These are phyloP conservation scores for Leccinum boreale DNA, from an alignment of 768 basidiomycete genomes.

Conservation along the genomic window DNA sequence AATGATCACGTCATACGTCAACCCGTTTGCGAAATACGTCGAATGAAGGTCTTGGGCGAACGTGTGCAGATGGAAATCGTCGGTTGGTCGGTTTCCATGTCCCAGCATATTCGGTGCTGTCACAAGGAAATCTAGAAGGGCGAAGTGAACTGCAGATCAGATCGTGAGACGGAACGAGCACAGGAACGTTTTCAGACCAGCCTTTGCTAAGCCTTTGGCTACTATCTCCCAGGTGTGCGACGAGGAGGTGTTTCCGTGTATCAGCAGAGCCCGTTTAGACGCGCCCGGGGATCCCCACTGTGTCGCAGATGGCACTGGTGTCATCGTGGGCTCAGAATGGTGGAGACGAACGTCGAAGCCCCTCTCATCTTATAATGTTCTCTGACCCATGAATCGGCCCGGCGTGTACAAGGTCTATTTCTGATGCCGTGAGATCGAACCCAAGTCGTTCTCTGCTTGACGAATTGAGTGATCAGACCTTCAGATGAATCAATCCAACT, in stretches of 20 bases:
- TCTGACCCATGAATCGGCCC: background rate
- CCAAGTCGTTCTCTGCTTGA: no score
- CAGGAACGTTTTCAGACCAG: background rate
- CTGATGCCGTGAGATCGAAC: background rate
- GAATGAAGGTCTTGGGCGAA: conserved; percentile 13
- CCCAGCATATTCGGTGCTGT: conserved; percentile 17
- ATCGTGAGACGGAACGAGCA: background rate
- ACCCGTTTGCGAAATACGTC: conserved; percentile 13
- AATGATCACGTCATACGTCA: conserved; percentile 15
- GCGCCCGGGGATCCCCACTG: conserved; percentile 15
- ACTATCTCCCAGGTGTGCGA: conserved; percentile 16
- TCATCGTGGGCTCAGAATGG: conserved; percentile 3
- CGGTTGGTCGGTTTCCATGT: conserved; percentile 11
- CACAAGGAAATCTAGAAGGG: conserved; percentile 10
- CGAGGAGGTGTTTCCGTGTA: conserved; percentile 11
- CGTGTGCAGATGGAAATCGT: conserved; percentile 9
- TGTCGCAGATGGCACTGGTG: conserved; percentile 11
- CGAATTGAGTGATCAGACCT: background rate
- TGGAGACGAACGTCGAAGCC: no score
- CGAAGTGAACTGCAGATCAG: background rate
- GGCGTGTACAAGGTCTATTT: conserved; percentile 4
- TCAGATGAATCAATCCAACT: background rate
- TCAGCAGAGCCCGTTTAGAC: conserved; percentile 14
- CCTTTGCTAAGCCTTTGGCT: conserved; percentile 5
- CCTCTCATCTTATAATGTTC: background rate